phyloP scores from a whole-genome alignment of 176 grass and related monocot genomes.

The Aegilops umbellulata region DNA sequence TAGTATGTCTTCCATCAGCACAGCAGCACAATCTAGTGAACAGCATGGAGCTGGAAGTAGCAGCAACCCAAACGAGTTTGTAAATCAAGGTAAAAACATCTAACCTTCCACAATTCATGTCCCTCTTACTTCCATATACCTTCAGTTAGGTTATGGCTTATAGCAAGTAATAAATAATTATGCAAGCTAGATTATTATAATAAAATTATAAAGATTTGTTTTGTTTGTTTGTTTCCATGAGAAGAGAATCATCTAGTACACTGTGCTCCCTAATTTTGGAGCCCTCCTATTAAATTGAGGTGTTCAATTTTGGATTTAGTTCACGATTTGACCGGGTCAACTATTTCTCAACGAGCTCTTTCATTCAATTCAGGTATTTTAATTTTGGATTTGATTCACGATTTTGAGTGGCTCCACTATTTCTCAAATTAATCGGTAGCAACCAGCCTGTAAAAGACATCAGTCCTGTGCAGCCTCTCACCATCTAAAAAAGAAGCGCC shows the following conservation, averaged over 20 bases:
- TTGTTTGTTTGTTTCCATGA: not conserved
- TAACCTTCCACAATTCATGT: not conserved
- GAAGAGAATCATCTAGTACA: not conserved
- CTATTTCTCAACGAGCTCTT: no score
- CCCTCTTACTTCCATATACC: not conserved
- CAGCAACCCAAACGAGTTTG: conserved; percentile 68
- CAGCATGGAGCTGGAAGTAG: conserved; percentile 68
- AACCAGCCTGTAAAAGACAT: no score
- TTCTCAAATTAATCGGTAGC: no score
- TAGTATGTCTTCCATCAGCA: conserved; percentile 94
- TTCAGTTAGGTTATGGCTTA: not conserved
- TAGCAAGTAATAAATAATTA: not conserved
- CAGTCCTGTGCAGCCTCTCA: no score
- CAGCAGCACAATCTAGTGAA: conserved; percentile 50
- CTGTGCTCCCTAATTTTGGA: no score
- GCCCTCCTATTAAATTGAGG: no score
- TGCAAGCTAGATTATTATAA: not conserved
- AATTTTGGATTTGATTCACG: no score
- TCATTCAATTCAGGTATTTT: no score
- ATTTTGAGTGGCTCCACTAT: no score
- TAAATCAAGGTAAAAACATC: conserved; percentile 76
- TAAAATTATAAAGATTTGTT: not conserved
- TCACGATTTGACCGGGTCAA: no score
- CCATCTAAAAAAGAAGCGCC: no score
- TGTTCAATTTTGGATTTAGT: no score